Percentiles rank a stretch among this genome's conserved stretches.
Evolutionary conservation across 108 stramenopile species (phyloP).

Genomic region (Conticribra guillardii): DNA sequence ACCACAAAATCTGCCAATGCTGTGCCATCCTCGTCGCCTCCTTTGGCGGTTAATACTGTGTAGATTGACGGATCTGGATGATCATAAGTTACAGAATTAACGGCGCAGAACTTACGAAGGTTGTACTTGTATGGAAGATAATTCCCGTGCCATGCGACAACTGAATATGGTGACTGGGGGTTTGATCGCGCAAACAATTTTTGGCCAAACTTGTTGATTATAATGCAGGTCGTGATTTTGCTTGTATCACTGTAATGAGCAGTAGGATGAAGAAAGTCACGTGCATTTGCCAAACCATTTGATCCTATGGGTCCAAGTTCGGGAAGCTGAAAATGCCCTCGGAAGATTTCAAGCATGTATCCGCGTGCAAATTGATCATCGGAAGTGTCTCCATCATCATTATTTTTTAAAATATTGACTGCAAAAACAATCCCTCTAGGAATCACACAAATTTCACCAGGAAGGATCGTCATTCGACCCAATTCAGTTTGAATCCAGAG

Average conservation of each 20-base stretch:
- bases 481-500: constrained; percentile 84
- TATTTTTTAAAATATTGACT: constrained; percentile 52
- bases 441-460: constrained; percentile 85
- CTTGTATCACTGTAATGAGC: constrained; percentile 59
- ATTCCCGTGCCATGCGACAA: constrained; percentile 96
- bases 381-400: constrained; percentile 11
- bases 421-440: constrained; percentile 88
- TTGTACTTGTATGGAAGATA: constrained; percentile 93
- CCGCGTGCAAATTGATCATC: constrained; percentile 60
- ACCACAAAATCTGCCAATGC: constrained; percentile 94
- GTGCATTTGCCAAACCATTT: constrained; percentile 94
- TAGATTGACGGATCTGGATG: constrained; percentile 95
- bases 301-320: constrained; percentile 94
- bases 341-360: constrained; percentile 90
- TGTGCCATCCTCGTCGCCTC: constrained; percentile 77
- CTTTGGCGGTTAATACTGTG: constrained; percentile 86
- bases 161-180: constrained; percentile 89
- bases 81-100: constrained; percentile 92
- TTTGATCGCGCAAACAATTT: constrained; percentile 59
- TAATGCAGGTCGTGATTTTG: constrained; percentile 31
- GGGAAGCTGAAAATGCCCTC: constrained; percentile 90
- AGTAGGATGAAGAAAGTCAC: constrained; percentile 87
- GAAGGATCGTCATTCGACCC: constrained; percentile 70
- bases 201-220: constrained; percentile 78
- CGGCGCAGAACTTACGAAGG: constrained; percentile 80